These are phyloP conservation scores for Logfia minima DNA, from an alignment of 129 eudicot species.

Conservation along the genomic window DNA sequence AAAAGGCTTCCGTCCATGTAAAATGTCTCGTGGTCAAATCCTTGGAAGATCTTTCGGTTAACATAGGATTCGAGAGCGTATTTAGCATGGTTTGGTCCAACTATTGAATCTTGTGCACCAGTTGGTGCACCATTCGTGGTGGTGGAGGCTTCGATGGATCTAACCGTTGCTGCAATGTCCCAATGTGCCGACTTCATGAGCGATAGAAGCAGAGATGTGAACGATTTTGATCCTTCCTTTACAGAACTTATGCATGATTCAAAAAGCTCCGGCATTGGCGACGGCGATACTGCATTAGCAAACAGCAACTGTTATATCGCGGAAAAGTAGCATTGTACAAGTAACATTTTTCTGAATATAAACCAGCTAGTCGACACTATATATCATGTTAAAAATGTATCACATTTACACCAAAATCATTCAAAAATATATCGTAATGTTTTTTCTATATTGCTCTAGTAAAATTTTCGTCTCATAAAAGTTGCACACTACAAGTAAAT, in stretches of 20 bases:
- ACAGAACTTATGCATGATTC: slow-evolving; percentile 76
- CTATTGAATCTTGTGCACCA: slow-evolving; percentile 42
- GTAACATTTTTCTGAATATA: no score
- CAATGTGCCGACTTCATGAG: slow-evolving; percentile 98
- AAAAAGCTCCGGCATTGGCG: slow-evolving; percentile 75
- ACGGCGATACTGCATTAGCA: slow-evolving; percentile 50
- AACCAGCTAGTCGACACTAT: no score
- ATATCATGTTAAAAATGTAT: no score
- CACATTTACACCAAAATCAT: no score
- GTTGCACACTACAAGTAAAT: no score
- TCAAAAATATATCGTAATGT: no score
- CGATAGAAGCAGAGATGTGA: slow-evolving; percentile 83
- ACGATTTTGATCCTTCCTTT: slow-evolving; percentile 85
- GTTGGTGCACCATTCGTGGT: slow-evolving; percentile 30
- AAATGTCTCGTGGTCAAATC: slow-evolving; percentile 96
- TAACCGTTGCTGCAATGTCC: slow-evolving; percentile 95
- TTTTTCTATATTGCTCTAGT: no score
- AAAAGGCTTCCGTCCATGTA: slow-evolving; percentile 97
- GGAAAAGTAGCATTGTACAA: background rate
- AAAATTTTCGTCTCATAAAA: no score
- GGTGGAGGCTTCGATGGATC: slow-evolving; percentile 76
- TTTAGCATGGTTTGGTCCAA: slow-evolving; percentile 73
- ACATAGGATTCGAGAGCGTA: slow-evolving; percentile 94
- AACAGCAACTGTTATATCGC: background rate
- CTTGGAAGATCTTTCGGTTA: slow-evolving; percentile 84